phyloP scores from a whole-genome alignment of 805 yeast genomes.

The Wickerhamiella nectarea region DNA sequence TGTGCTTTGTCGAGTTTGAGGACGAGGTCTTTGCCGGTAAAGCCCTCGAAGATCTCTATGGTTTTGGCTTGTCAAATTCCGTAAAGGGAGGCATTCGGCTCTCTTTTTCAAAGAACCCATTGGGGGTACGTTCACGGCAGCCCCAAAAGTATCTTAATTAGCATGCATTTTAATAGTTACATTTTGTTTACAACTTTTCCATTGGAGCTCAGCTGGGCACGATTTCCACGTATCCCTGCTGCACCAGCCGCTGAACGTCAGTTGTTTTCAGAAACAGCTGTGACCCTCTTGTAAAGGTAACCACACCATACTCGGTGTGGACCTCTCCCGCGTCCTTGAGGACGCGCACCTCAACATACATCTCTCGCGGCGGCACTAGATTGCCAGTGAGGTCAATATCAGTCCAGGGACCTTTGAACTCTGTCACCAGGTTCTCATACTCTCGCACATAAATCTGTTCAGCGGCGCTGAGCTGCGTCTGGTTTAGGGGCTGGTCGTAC shows the following conservation, averaged over 20 bases:
- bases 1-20: conserved; percentile 98
- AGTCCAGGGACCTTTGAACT: conserved; percentile 62
- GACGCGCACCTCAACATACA: conserved; percentile 88
- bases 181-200: background rate
- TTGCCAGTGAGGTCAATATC: conserved; percentile 82
- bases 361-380: conserved; percentile 80
- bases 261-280: conserved; percentile 89
- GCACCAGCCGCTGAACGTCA: conserved; percentile 86
- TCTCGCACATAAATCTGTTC: conserved; percentile 68
- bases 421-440: conserved; percentile 58
- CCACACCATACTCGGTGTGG: conserved; percentile 89
- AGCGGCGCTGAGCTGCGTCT: conserved; percentile 47
- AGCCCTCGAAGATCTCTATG: conserved; percentile 88
- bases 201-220: conserved; percentile 29
- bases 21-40: conserved; percentile 87
- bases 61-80: conserved; percentile 76
- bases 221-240: conserved; percentile 83
- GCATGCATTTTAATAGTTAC: background rate
- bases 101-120: conserved; percentile 89
- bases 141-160: conserved; percentile 9
- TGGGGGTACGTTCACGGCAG: conserved; percentile 72
- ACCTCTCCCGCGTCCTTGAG: conserved; percentile 91
- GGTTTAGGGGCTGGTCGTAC: conserved; percentile 29
- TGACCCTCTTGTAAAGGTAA: conserved; percentile 81
- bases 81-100: conserved; percentile 90